A percentile compares a stretch with the other conserved stretches of the same genome.
Conservation (phyloP, 768 basidiomycete species). For the Auricularia auricula-judae region DNA sequence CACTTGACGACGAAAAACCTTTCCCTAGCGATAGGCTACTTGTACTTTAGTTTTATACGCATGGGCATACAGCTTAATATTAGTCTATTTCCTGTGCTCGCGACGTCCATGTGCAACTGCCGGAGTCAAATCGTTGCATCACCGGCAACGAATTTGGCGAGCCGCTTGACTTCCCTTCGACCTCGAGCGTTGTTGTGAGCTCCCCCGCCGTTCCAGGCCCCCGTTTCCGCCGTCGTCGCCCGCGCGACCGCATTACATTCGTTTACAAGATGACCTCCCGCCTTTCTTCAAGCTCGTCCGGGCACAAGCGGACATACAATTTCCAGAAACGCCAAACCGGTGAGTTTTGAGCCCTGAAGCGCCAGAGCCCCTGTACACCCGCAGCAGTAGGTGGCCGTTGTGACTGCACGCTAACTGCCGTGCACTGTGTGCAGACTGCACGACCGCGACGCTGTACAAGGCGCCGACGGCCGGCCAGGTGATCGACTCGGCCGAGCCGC, state of each 20-base stretch:
- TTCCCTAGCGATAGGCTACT: too few species aligned
- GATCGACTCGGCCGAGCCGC: slow-evolving; percentile 34
- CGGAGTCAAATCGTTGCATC: too few species aligned
- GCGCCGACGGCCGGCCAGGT: slow-evolving; percentile 37
- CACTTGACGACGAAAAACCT: too few species aligned
- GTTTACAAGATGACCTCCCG: slow-evolving; percentile 1
- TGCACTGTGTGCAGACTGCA: slow-evolving; percentile 5
- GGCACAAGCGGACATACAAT: neutral
- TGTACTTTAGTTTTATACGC: too few species aligned
- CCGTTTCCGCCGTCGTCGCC: neutral
- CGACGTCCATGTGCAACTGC: too few species aligned
- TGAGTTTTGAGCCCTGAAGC: neutral
- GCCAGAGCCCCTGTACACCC: neutral
- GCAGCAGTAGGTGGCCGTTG: neutral
- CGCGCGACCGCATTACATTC: neutral
- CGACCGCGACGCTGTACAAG: slow-evolving; percentile 34
- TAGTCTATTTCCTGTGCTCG: too few species aligned
- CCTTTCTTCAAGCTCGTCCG: neutral
- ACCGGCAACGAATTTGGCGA: too few species aligned
- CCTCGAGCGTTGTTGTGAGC: too few species aligned
- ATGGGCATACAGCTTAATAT: too few species aligned
- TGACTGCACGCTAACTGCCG: neutral
- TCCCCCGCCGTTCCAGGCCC: too few species aligned
- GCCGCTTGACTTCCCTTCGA: too few species aligned
- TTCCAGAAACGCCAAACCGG: neutral